Conservation (phyloP, 805 yeast species). For the Sugiyamaella americana region DNA sequence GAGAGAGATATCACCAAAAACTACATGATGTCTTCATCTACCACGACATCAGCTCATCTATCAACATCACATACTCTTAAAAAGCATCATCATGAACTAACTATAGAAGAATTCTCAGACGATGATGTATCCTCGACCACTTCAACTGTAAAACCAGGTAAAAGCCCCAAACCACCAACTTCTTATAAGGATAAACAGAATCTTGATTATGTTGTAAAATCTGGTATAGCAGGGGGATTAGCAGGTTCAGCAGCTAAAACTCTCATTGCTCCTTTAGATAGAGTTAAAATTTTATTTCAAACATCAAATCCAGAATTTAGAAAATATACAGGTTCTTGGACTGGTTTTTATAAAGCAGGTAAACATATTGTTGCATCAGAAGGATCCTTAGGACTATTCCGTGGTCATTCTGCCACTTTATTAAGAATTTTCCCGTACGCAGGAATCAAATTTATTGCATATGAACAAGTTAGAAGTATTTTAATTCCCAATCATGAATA, state of each 20-base stretch:
- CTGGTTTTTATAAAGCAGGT: slow-evolving; percentile 72
- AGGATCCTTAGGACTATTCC: slow-evolving; percentile 78
- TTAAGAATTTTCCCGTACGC: slow-evolving; percentile 94
- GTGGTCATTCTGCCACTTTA: slow-evolving; percentile 93
- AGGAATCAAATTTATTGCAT: slow-evolving; percentile 91
- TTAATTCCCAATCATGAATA: slow-evolving; percentile 67
- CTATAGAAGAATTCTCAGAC: background rate
- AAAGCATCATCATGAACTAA: background rate
- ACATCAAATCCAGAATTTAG: slow-evolving; percentile 87
- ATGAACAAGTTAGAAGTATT: slow-evolving; percentile 80
- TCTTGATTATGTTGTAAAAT: slow-evolving; percentile 68
- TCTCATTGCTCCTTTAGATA: slow-evolving; percentile 87
- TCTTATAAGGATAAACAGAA: slow-evolving; percentile 51
- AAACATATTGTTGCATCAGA: slow-evolving; percentile 57
- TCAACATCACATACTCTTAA: no score
- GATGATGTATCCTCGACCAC: background rate
- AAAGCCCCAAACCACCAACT: background rate
- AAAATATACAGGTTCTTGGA: slow-evolving; percentile 70
- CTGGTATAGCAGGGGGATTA: slow-evolving; percentile 90
- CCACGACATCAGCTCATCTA: no score
- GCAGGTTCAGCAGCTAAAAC: slow-evolving; percentile 98
- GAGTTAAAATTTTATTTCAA: slow-evolving; percentile 92
- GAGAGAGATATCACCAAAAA: no score
- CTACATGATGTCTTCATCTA: no score
- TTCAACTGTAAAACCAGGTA: background rate